Evolutionary conservation across 768 basidiomycete genomes (phyloP), one percentile per base, ranked within the genome.

Genomic region (Astraeus odoratus): DNA sequence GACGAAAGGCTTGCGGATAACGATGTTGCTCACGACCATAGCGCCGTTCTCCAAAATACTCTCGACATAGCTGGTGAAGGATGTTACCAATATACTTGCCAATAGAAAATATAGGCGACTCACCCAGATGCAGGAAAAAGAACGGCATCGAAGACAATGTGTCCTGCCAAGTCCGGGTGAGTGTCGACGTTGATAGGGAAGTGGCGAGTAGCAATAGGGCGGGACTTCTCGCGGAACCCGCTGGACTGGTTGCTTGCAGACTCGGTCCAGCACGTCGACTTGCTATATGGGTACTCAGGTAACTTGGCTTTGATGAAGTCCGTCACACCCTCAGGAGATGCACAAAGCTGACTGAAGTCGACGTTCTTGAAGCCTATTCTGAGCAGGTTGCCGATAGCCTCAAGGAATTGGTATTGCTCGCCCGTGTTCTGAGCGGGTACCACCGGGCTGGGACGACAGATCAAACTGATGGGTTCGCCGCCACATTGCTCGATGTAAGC

Each of bases 111-210:
- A n/a, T n/a, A 43, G 64, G 60, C 68, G 2, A 69, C 51, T 39
- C 55, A 75, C 16, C 71, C 74, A 15, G 72, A 64, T 12, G 71
- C 72, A 8, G 74, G 71, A 66, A 73, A 67, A 20, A 75, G 72
- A 0, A 70, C 61, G 18, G 73, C 70, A 1, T 67, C 68, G 22
- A 65, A 63, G 33, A 75, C 70, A 15, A 73, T 51, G 51, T 76
- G 74, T 26, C 74, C 64, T 0, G 70, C 66, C 8, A 76, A 52
- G 19, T 61, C 61, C 0, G 74, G 58, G 34, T 64, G 64, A 26
- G 53, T 47, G 22, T 63, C 57, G 7, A 47, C 57, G 29, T 47
- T 74, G 25, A 75, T 47, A 10, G 61, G 61, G 37, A 72, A 60
- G 31, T 61, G 57, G 0, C 54, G 15, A 29, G 65, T 53, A 36